Base-by-base conservation (phyloP, 1,139 yeast species). In the Geotrichum europaeum region DNA sequence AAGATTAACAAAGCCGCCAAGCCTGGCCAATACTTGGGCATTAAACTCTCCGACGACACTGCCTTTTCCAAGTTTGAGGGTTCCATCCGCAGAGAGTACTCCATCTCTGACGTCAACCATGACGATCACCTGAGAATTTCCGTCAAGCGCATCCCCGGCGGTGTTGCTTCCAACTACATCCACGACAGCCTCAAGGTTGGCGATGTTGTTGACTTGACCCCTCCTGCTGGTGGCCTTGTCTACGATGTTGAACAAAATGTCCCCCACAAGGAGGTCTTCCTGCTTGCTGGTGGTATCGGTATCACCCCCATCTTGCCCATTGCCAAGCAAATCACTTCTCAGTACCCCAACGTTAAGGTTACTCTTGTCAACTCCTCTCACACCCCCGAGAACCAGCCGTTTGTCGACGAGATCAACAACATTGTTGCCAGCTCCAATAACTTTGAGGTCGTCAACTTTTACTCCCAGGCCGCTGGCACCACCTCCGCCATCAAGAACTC, bases 271-370 rank as follows among this genome's bases (percentile, higher is more conserved):
- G 78, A 79, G 30, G 75, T 80, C 25, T 75, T 82, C 2, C 71
- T 84, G 51, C 72, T 84, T 59, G 79, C 83, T 34, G 87, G 85
- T 58, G 91, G 90, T 59, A 84, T 85, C 65, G 91, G 90, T 65
- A 81, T 84, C 61, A 86, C 90, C 2, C 90, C 91, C 51, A 65
- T 84, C 60, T 68, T 84, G 56, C 75, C 87, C 9, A 81, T 84
- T 70, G 68, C 80, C 40, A 81, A 81, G 65, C 67, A 73, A 18
- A 78, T 78, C 20, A 56, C 63, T 28, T 24, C 50, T 13, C 34
- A 52, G 28, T 12, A 43, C 32, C 60, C 60, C 30, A 61, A 56
- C 25, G 25, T 56, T 20, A 60, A 61, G 24, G 66, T 65, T 9
- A 63, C 65, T 15, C 61, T 68, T 47, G 63, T 68, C n/a, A 69